Conservation (phyloP, 257 asterid genomes). For the Anisodus acutangulus region DNA sequence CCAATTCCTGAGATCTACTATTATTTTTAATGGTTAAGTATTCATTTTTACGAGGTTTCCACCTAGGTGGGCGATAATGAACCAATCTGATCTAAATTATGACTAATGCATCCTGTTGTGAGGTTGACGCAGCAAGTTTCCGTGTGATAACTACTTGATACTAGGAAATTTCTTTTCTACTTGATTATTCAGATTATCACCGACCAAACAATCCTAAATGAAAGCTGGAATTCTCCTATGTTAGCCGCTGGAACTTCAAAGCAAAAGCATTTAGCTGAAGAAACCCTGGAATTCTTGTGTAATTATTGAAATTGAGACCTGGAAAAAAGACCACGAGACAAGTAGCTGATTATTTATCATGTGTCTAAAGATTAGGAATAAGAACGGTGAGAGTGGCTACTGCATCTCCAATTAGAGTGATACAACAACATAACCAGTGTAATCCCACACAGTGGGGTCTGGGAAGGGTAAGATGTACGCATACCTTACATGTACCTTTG, state of each 20-base stretch:
- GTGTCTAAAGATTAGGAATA: background rate
- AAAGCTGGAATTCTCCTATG: background rate
- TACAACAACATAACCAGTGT: no score
- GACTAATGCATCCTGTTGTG: conserved; percentile 4
- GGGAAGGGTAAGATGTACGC: no score
- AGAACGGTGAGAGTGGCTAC: no score
- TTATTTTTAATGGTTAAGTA: background rate
- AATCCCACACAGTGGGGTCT: no score
- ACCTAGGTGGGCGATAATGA: background rate
- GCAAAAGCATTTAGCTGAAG: background rate
- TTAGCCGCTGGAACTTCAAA: conserved; percentile 9
- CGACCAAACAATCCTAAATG: background rate
- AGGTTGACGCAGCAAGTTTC: conserved; percentile 12
- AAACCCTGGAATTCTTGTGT: background rate
- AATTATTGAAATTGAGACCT: background rate
- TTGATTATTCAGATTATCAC: background rate
- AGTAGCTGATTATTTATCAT: conserved; percentile 12
- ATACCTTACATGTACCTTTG: no score
- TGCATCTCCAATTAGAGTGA: no score
- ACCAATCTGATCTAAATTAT: background rate
- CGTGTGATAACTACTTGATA: conserved; percentile 8
- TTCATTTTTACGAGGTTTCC: background rate
- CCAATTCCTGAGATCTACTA: conserved; percentile 22
- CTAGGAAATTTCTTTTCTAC: conserved; percentile 7
- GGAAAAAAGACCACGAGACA: background rate